Percentiles rank a stretch among this genome's conserved stretches.
Conservation (phyloP, 2,329 filamentous ascomycete genomes). For the Byssothecium circinans region DNA sequence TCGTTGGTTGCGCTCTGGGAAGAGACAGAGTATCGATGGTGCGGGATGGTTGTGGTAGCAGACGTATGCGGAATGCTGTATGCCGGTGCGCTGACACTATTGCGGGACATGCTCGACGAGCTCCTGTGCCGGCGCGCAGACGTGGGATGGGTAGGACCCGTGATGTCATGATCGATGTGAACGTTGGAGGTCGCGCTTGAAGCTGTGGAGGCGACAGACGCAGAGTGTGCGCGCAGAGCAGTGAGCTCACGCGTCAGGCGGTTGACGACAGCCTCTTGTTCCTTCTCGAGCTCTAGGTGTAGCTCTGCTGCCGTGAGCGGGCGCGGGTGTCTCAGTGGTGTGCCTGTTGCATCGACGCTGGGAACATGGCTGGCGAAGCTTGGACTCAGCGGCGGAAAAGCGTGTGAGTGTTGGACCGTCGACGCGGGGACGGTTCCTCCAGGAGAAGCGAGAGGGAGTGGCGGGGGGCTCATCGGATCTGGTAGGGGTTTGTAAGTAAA, state of each 20-base stretch:
- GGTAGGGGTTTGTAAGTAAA: constrained; percentile 5
- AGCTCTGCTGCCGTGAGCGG: constrained; percentile 87
- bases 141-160: constrained; percentile 55
- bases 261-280: constrained; percentile 94
- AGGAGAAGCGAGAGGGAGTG: constrained; percentile 45
- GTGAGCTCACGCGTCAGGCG: constrained; percentile 87
- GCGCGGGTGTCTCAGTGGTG: constrained; percentile 79
- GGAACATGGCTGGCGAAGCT: constrained; percentile 24
- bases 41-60: constrained; percentile 26
- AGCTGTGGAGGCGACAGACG: constrained; percentile 62
- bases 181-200: constrained; percentile 58
- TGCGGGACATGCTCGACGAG: constrained; percentile 55
- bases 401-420: constrained; percentile 29
- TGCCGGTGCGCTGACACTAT: constrained; percentile 16
- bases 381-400: constrained; percentile 43
- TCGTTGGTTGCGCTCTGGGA: constrained; percentile 32
- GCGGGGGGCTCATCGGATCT: constrained; percentile 51
- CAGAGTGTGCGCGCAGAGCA: constrained; percentile 71
- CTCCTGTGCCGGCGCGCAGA: constrained; percentile 60
- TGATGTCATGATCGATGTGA: constrained; percentile 47
- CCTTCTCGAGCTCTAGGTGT: constrained; percentile 87
- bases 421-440: constrained; percentile 30
- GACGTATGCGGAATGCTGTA: constrained; percentile 22
- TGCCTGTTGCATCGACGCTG: constrained; percentile 51
- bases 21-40: constrained; percentile 38